These are phyloP conservation scores for Santalum album DNA, from an alignment of 164 flowering plant species.

Conservation along the genomic window DNA sequence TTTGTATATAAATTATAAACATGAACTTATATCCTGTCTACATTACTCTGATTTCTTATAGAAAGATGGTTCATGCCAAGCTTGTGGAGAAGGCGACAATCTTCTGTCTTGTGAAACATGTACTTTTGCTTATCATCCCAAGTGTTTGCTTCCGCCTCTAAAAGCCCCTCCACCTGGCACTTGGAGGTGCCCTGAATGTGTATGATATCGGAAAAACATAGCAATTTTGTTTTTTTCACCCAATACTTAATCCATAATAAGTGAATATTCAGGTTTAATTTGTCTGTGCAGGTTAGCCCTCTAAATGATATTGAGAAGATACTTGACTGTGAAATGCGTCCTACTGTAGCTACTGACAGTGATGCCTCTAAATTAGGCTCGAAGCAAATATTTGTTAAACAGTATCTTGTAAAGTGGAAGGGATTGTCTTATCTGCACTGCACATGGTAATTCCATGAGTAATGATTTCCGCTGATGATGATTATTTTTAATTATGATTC, in stretches of 20 bases:
- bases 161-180: slow-evolving; percentile 50
- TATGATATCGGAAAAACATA: too few species aligned
- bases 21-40: too few species aligned
- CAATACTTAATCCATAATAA: too few species aligned
- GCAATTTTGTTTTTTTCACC: too few species aligned
- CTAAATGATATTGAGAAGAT: slow-evolving; percentile 91
- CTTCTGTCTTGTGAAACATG: slow-evolving; percentile 74
- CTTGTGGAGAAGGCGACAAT: slow-evolving; percentile 63
- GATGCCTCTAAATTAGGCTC: slow-evolving; percentile 78
- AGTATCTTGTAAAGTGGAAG: slow-evolving; percentile 98
- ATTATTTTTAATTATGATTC: not conserved
- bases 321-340: slow-evolving; percentile 89
- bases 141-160: slow-evolving; percentile 71
- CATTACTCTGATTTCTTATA: slow-evolving; percentile 17
- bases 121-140: slow-evolving; percentile 74
- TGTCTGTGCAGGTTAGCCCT: slow-evolving; percentile 69
- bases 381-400: slow-evolving; percentile 86
- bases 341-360: slow-evolving; percentile 62
- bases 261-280: too few species aligned
- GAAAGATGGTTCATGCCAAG: slow-evolving; percentile 79
- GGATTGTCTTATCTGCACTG: slow-evolving; percentile 93
- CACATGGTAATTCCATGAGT: slow-evolving; percentile 54
- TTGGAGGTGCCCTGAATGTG: slow-evolving; percentile 99
- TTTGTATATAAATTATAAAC: too few species aligned
- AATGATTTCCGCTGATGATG: not conserved